Base-by-base conservation (phyloP, 352 stramenopile genomes). In the Globisporangium uncinulatum region DNA sequence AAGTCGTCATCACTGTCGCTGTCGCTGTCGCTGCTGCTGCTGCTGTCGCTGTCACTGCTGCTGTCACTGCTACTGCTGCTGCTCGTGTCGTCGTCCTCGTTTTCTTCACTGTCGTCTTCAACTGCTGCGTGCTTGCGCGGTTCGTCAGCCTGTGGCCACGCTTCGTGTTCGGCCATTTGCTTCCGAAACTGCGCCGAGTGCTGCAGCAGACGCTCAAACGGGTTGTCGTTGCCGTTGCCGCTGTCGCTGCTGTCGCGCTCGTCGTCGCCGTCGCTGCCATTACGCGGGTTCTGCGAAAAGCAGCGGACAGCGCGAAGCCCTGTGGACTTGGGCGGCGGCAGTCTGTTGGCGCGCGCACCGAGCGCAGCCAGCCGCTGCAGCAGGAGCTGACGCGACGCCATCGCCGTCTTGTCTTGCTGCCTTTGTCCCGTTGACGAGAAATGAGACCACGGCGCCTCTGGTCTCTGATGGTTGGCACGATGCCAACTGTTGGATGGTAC, bases 191-290 rank as follows among this genome's bases (percentile, higher is more conserved):
- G 61, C 61, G 86, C 67, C 58, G 76, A 84, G 63, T 86, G 72
- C 57, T 83, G 75, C 62, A 89, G 39, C 31, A 92, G 66, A 8
- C 75, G 75, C 61, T 89, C 77, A 1, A 92, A 80, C 29, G 79
- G 73, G 64, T 70, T 87, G 59, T 61, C 63, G 44, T 14, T 17
- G 42, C 24, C 37, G 46, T 61, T 61, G 15, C 49, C 19, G 9
- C 36, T 20, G n/a, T 51, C 29, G 15, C 49, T 13, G 9, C 36
- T 20, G n/a, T 51, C 29, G 29, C 37, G 42, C 29, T 69, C 53
- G 9, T 71, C 54, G 43, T 48, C 20, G 51, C 54, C 36, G 15
- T 67, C 48, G n/a, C 61, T 50, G 14, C 68, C 51, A 34, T 52
- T 19, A n/a, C 39, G 34, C 21, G 24, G 10, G 17, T 37, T 14